Evolutionary conservation across 371 early-diverging fungal genomes (phyloP).

Genomic region (Mortierella polycephala): DNA sequence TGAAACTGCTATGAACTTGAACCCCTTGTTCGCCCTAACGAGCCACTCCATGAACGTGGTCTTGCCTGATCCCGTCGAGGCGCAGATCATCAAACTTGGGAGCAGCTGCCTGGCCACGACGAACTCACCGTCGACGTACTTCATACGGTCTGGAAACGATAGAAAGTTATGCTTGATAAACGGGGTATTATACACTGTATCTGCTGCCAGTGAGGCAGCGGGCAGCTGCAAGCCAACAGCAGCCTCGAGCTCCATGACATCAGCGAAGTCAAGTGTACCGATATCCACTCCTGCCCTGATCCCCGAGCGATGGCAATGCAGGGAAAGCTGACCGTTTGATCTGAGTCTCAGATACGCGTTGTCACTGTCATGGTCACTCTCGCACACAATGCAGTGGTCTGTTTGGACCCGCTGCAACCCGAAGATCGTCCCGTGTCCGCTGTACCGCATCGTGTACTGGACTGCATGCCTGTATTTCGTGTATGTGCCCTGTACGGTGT

Average conservation of each 20-base stretch:
- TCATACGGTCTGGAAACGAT: too few relatives aligned
- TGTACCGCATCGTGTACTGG: slow-evolving; percentile 8
- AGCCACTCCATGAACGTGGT: slow-evolving; percentile 6
- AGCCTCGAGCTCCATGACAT: neutral
- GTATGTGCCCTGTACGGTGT: slow-evolving; percentile 6
- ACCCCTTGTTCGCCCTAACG: slow-evolving; percentile 10
- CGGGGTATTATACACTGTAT: neutral
- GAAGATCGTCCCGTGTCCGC: neutral
- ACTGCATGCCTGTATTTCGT: slow-evolving; percentile 2
- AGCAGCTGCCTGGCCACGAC: neutral
- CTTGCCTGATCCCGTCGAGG: slow-evolving; percentile 7
- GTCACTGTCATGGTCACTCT: slow-evolving; percentile 1
- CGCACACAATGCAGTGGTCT: slow-evolving; percentile 3
- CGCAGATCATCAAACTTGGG: slow-evolving; percentile 22
- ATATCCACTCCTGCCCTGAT: neutral
- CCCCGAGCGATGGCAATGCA: slow-evolving; percentile 6
- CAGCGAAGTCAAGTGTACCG: neutral
- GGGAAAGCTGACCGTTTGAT: neutral
- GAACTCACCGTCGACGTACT: slow-evolving; percentile 13
- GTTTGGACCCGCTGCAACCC: slow-evolving; percentile 1
- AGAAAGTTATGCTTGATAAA: neutral
- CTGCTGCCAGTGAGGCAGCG: neutral
- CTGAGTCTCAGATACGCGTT: slow-evolving; percentile 6
- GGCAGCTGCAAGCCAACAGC: neutral
- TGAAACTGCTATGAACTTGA: neutral